phyloP scores from a whole-genome alignment of 2,329 filamentous ascomycete genomes.

The Neopestalotiopsis clavispora region DNA sequence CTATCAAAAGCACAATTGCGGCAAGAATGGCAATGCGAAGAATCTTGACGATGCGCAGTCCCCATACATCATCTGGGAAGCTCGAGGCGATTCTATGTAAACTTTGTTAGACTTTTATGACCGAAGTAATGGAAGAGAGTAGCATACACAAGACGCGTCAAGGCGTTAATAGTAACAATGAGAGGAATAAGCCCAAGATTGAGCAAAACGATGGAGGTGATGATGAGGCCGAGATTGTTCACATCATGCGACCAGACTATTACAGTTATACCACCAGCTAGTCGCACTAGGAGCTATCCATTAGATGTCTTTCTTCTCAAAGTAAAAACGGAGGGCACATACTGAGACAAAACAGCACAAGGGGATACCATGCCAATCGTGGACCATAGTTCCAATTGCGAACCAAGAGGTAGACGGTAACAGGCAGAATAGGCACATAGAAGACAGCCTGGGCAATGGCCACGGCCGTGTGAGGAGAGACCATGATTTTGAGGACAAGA shows the following conservation, averaged over 20 bases:
- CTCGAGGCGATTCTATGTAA: background rate
- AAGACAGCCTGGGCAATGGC: slow-evolving; percentile 33
- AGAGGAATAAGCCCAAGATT: slow-evolving; percentile 20
- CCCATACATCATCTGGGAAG: slow-evolving; percentile 1
- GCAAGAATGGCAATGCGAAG: background rate
- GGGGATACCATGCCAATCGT: slow-evolving; percentile 33
- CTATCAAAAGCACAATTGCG: slow-evolving; percentile 9
- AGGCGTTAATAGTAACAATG: slow-evolving; percentile 8
- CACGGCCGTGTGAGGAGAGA: slow-evolving; percentile 26
- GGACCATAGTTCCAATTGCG: slow-evolving; percentile 33
- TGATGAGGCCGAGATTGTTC: slow-evolving; percentile 6
- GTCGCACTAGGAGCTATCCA: slow-evolving; percentile 3
- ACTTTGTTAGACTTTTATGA: background rate
- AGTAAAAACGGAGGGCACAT: background rate
- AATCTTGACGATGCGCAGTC: background rate
- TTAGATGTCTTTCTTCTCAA: background rate
- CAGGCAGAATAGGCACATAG: slow-evolving; percentile 31
- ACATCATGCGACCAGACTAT: background rate
- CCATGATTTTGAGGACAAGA: slow-evolving; percentile 12
- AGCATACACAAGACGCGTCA: slow-evolving; percentile 13
- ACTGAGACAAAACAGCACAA: slow-evolving; percentile 22
- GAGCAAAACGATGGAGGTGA: slow-evolving; percentile 15
- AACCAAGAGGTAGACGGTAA: slow-evolving; percentile 28
- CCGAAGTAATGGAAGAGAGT: background rate
- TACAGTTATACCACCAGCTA: slow-evolving; percentile 10